Base-by-base conservation (phyloP, 148 eudicot species). In the Arbutus unedo region DNA sequence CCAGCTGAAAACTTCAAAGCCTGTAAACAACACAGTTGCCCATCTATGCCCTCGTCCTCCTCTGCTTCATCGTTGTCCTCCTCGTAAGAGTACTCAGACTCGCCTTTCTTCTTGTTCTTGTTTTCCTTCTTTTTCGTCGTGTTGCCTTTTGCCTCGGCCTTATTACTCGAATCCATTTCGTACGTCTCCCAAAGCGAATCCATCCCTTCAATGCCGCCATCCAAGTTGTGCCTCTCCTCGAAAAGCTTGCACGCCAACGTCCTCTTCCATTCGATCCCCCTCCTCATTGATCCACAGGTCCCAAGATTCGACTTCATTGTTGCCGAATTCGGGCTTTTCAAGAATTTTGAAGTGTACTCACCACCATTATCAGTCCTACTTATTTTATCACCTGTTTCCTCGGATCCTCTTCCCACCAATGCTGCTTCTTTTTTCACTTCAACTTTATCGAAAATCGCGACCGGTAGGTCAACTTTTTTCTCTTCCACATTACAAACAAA, bases 181-280 rank as follows among this genome's bases (percentile, higher is more conserved):
- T 90, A 78, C 2, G 89, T 78, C 82, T 95, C 98, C 98, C 98
- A 95, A 11, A 95, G 82, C 77, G 85, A 83, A 83, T 95, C 98
- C 97, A 95, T 95, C 56, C 91, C 91, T 78, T 95, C 96, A 13
- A 79, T 53, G 11, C 86, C 41, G 0, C 88, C 85, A 2, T 16
- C 82, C 38, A 78, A 85, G 38, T 88, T 89, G 88, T 93, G 91
- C 45, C 93, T 38, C 53, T 95, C 98, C 78, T 95, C 97, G 43
- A 90, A 93, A 3, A 95, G 82, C 85, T 92, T 93, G 71, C 97
- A 92, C 0, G 94, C 98, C 70, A 95, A 81, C 2, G 98, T 92
- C 71, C 91, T 86, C 54, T 90, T 89, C 97, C 97, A 95, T n/a
- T 93, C 97, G 50, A 83, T 93, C 59, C 91, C 97, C 79, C 79